Evolutionary conservation across 2,329 filamentous ascomycete genomes (phyloP), one percentile per base, ranked within the genome.

Genomic region (Karstenula rhodostoma): DNA sequence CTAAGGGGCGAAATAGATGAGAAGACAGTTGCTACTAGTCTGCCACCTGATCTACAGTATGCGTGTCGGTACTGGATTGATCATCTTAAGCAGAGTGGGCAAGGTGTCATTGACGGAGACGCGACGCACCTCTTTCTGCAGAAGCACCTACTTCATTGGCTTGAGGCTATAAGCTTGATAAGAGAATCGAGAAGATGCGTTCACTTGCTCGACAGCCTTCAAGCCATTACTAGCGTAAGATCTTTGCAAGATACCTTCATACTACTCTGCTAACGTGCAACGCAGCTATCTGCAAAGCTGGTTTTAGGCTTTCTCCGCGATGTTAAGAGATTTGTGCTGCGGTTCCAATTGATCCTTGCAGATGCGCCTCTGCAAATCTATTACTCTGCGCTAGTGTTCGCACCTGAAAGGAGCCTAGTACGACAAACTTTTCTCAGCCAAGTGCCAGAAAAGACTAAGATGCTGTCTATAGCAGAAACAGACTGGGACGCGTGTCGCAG

Each of bases 161-260:
- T 84, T 2, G 80, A 84, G 58, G 75, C 78, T 33, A 70, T 83
- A 2, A 78, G 78, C 48, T 71, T 81, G 4, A 60, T 79, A 15
- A 49, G 56, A 12, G 61, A 64, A 40, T 35, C 74, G 7, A 61
- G 64, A 8, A 48, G 66, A 57, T 77, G 66, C 1, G 50, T 75
- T 3, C 22, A 62, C 10, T 57, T 68, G 40, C 57, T 70, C 33
- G 23, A 57, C 8, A 63, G 40, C 8, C 61, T 71, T n/a, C 43
- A 62, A 23, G 42, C 47, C 40, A 56, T 64, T 59, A 33, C 29
- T 29, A 23, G 12, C 7, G 65, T 70, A 65, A 62, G 65, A 55
- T 50, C 19, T 58, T 58, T 37, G 35, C 27, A 32, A 33, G 35
- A 53, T 53, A 54, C 42, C n/a, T 59, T 57, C 27, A 46, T 37